Conservation (phyloP, 257 asterid species). For the Solanum acaule region DNA sequence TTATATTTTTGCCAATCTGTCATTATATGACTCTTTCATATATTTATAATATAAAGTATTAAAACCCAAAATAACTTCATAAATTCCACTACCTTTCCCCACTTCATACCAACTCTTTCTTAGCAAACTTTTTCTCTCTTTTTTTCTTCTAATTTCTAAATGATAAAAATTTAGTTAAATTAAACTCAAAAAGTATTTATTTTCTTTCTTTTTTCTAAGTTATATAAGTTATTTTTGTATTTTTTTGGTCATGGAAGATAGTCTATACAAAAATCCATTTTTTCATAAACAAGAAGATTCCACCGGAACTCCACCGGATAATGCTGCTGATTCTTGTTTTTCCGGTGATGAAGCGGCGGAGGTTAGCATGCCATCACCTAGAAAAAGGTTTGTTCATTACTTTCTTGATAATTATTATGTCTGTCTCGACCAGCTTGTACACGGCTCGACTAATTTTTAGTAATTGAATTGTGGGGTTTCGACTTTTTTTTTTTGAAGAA, state of each 20-base stretch:
- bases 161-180: not conserved
- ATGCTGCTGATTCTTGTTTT: constrained; percentile 34
- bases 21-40: constrained; percentile 27
- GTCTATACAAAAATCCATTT: constrained; percentile 11
- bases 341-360: constrained; percentile 54
- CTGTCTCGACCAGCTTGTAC: not conserved
- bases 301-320: constrained; percentile 29
- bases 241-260: constrained; percentile 20
- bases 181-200: not conserved
- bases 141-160: constrained; percentile 1
- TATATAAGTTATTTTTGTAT: not conserved
- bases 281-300: constrained; percentile 27
- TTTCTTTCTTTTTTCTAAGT: not conserved
- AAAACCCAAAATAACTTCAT: constrained; percentile 19
- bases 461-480: not conserved
- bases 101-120: constrained; percentile 26
- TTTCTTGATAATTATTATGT: too few species aligned
- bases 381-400: constrained; percentile 49
- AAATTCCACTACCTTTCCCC: constrained; percentile 31
- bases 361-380: constrained; percentile 40
- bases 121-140: not conserved
- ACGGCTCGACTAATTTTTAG: not conserved
- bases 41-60: constrained; percentile 1
- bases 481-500: too few species aligned
- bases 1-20: constrained; percentile 54